phyloP scores from a whole-genome alignment of 2,329 filamentous ascomycete genomes.

The Penicillium sp. region DNA sequence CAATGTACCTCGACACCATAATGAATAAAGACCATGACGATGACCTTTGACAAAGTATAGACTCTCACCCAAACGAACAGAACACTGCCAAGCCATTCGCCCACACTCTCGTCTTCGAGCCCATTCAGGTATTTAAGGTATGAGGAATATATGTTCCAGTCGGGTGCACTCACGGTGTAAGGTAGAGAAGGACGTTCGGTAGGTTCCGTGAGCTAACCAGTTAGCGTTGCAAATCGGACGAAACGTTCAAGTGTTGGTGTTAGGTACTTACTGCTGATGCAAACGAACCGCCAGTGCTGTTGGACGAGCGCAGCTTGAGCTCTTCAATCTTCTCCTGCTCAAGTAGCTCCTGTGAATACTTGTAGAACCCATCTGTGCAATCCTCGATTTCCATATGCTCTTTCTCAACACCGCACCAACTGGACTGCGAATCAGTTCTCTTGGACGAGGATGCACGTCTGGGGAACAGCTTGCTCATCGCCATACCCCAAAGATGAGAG shows the following conservation, averaged over 20 bases:
- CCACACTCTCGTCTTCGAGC: constrained; percentile 22
- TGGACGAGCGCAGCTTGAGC: constrained; percentile 16
- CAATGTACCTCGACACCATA: constrained; percentile 41
- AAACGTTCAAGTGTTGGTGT: neutral
- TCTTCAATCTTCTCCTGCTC: constrained; percentile 18
- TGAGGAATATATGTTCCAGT: constrained; percentile 32
- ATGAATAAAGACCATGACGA: constrained; percentile 36
- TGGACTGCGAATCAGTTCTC: constrained; percentile 7
- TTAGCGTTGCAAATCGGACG: constrained; percentile 1
- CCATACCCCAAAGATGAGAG: constrained; percentile 25
- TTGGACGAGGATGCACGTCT: constrained; percentile 16
- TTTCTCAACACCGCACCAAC: neutral
- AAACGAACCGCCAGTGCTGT: constrained; percentile 27
- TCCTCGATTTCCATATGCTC: constrained; percentile 20
- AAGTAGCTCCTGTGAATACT: constrained; percentile 28
- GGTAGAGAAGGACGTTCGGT: constrained; percentile 28
- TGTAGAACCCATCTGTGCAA: constrained; percentile 29
- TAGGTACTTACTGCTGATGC: constrained; percentile 27
- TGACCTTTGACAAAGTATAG: constrained; percentile 43
- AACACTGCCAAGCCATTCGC: constrained; percentile 33
- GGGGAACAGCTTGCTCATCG: constrained; percentile 25
- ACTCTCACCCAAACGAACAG: constrained; percentile 38
- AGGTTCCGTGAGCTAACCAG: constrained; percentile 24
- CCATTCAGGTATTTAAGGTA: constrained; percentile 24
- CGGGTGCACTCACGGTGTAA: constrained; percentile 37